phyloP scores from a whole-genome alignment of 257 asterid species.

The Cynanchum wilfordii region DNA sequence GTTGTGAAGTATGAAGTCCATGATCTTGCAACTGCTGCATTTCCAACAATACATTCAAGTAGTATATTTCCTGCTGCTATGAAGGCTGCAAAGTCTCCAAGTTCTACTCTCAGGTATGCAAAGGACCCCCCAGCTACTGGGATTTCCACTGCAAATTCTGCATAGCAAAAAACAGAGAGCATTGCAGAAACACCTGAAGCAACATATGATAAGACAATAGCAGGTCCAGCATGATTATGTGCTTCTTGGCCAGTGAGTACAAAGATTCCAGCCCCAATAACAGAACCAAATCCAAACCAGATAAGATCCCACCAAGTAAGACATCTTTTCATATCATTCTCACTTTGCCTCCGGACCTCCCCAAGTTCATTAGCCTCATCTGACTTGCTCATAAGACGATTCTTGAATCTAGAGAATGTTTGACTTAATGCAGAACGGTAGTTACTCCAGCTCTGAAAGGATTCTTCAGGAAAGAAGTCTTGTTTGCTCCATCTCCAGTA shows the following conservation, averaged over 20 bases:
- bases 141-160: constrained; percentile 32
- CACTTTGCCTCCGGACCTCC: constrained; percentile 22
- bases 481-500: constrained; percentile 29
- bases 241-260: constrained; percentile 38
- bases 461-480: constrained; percentile 37
- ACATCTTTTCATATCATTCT: constrained; percentile 29
- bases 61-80: constrained; percentile 36
- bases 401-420: constrained; percentile 23
- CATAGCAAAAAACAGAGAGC: constrained; percentile 28
- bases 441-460: constrained; percentile 30
- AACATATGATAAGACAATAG: constrained; percentile 26
- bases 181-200: constrained; percentile 32
- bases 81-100: constrained; percentile 32
- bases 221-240: constrained; percentile 28
- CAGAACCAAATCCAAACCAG: constrained; percentile 39
- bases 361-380: constrained; percentile 27
- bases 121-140: constrained; percentile 42
- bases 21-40: constrained; percentile 32
- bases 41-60: constrained; percentile 26
- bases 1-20: constrained; percentile 41
- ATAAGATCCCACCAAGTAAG: constrained; percentile 36
- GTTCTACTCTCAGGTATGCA: constrained; percentile 34
- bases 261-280: constrained; percentile 37
- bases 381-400: constrained; percentile 26
- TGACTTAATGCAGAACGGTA: constrained; percentile 26